Conservation (phyloP, 345 rosid genomes). For the Xanthoceras sorbifolium region DNA sequence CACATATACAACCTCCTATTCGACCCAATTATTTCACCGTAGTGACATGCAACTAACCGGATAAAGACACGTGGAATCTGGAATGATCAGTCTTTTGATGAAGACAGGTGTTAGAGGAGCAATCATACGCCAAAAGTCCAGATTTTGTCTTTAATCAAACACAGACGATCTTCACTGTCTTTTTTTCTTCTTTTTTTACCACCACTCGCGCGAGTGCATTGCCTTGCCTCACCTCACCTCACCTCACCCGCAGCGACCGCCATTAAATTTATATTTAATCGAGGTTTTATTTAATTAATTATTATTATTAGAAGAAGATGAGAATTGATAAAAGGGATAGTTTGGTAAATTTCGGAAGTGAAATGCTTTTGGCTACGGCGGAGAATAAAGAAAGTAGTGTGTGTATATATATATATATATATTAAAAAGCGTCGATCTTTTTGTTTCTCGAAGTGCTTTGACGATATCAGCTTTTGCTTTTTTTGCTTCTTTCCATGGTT, state of each 20-base stretch:
- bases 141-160: neutral
- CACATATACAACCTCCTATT: too few relatives aligned
- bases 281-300: neutral
- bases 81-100: neutral
- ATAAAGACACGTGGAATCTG: neutral
- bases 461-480: neutral
- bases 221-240: neutral
- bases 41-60: neutral
- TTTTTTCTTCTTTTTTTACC: neutral
- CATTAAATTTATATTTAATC: too few relatives aligned
- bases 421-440: neutral
- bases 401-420: too few relatives aligned
- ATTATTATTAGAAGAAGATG: neutral
- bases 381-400: neutral
- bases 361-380: neutral
- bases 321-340: neutral
- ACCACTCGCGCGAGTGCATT: conserved; percentile 1
- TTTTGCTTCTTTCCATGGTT: neutral
- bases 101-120: neutral
- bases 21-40: too few relatives aligned
- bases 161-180: neutral
- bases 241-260: too few relatives aligned
- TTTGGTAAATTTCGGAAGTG: neutral
- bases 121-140: neutral
- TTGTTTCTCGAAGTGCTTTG: conserved; percentile 1